Conservation (phyloP, 257 asterid genomes). For the Capsicum pubescens region DNA sequence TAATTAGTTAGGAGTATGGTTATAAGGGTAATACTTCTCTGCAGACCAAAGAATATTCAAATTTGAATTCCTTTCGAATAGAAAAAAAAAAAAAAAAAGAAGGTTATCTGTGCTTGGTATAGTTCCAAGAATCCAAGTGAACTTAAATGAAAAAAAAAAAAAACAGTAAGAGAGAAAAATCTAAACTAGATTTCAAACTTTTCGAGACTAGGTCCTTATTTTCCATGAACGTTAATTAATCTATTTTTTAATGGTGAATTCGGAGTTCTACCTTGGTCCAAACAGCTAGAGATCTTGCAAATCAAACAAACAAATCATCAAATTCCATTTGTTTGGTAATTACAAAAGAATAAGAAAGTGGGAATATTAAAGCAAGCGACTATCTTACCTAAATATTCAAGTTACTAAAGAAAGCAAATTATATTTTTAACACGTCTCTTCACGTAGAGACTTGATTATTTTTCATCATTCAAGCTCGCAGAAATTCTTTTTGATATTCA, state of each 20-base stretch:
- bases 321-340: not conserved
- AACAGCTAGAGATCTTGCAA: not conserved
- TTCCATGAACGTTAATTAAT: not conserved
- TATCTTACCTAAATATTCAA: not conserved
- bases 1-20: too few relatives aligned
- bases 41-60: too few relatives aligned
- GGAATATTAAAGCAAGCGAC: not conserved
- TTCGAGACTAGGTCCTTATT: not conserved
- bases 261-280: not conserved
- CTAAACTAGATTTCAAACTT: conserved; percentile 4
- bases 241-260: not conserved
- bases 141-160: not conserved
- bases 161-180: not conserved
- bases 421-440: not conserved
- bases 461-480: not conserved
- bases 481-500: not conserved
- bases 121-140: not conserved
- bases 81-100: too few relatives aligned
- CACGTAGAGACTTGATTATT: not conserved
- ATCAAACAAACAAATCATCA: conserved; percentile 20
- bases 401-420: not conserved
- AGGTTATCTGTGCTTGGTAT: not conserved
- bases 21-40: too few relatives aligned
- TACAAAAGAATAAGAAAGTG: not conserved
- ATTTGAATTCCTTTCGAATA: too few relatives aligned